Evolutionary conservation across 2,329 filamentous ascomycete species (phyloP), one percentile per base, ranked within the genome.

Genomic region (Hypoxylon sp.): DNA sequence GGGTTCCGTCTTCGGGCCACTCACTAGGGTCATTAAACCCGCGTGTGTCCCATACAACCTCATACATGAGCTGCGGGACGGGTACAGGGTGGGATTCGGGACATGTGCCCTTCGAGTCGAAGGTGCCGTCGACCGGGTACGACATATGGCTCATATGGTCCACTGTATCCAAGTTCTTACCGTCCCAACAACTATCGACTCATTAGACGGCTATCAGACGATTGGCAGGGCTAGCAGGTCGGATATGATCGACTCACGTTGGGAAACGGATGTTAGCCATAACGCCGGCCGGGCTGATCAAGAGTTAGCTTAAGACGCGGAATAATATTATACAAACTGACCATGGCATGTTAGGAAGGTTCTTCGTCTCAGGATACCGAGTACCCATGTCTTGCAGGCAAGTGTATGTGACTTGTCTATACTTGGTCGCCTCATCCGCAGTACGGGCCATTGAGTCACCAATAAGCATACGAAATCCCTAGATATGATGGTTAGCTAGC

Each of bases 391-490:
- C 74, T 65, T 81, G 70, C 19, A 81, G 71, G 56, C 80, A 81
- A 7, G 79, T 81, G 59, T 79, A 81, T 4, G 79, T 81, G 44
- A 81, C 74, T 68, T 80, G 79, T 28, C 77, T 75, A 68, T 78
- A 81, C 32, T 75, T 74, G 41, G 74, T 71, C 7, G 79, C 74
- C 37, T 79, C 55, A 7, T 71, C 73, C 48, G 73, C 72, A 34
- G 71, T 79, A 19, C 76, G 71, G 28, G 75, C 76, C 20, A 72
- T 64, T 13, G 75, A 72, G 48, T 81, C 75, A 30, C 79, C 81
- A 49, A 81, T 73, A 47, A 81, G 75, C 79, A 81, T 81, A 22
- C 80, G 76, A 72, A 82, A 82, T 1, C 80, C 80, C 64, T 79
- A 34, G 1, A 22, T 28, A 37, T 2, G 32, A n/a, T 28, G 24